These are phyloP conservation scores for Chrysanthemum lavandulifolium DNA, from an alignment of 129 eudicot species.

Conservation along the genomic window DNA sequence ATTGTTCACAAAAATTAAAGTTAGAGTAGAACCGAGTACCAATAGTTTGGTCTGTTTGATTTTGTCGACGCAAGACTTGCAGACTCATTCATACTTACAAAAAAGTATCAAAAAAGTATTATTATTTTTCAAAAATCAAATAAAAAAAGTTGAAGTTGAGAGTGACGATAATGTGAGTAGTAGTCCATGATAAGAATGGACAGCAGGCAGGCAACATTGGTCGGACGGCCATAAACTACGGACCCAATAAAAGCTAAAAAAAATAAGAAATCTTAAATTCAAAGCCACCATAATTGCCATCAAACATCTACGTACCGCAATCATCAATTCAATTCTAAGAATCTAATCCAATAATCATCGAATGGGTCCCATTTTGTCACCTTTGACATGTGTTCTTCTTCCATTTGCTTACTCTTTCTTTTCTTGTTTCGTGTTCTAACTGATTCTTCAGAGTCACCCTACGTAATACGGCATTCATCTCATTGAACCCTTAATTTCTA, in stretches of 20 bases:
- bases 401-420: neutral
- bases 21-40: no score
- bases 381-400: slow-evolving; percentile 7
- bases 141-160: neutral
- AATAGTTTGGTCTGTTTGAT: no score
- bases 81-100: no score
- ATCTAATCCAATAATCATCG: slow-evolving; percentile 32
- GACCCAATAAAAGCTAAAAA: slow-evolving; percentile 19
- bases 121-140: neutral
- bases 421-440: neutral
- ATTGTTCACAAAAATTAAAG: no score
- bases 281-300: slow-evolving; percentile 36
- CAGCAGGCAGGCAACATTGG: slow-evolving; percentile 35
- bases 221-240: slow-evolving; percentile 43
- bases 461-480: no score
- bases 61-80: no score
- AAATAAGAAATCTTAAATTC: slow-evolving; percentile 21
- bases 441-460: neutral
- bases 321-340: slow-evolving; percentile 26
- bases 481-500: no score
- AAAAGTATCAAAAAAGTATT: no score
- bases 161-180: slow-evolving; percentile 21
- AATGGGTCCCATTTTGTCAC: slow-evolving; percentile 21
- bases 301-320: slow-evolving; percentile 36
- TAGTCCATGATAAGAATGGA: slow-evolving; percentile 29